These are phyloP conservation scores for Penicillium paneum DNA, from an alignment of 2,329 filamentous ascomycete species.

Conservation along the genomic window DNA sequence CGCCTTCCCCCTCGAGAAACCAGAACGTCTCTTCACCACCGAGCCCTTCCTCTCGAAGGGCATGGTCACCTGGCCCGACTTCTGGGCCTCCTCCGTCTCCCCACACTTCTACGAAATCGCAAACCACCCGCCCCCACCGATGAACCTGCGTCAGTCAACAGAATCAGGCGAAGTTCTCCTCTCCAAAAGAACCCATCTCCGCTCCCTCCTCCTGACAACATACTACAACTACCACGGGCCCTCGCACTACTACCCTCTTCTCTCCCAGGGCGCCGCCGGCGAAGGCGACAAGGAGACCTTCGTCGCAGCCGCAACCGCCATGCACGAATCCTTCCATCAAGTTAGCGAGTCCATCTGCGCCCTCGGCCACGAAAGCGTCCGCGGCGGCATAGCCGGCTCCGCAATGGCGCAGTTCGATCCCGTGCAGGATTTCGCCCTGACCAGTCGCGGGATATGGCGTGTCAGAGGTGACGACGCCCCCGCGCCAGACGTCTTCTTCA, in stretches of 20 bases:
- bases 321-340: slow-evolving; percentile 42
- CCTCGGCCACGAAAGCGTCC: slow-evolving; percentile 27
- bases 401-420: slow-evolving; percentile 43
- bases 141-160: slow-evolving; percentile 37
- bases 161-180: slow-evolving; percentile 52
- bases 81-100: slow-evolving; percentile 46
- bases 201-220: slow-evolving; percentile 48
- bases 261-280: slow-evolving; percentile 42
- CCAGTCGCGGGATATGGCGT: slow-evolving; percentile 26
- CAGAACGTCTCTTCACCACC: slow-evolving; percentile 41
- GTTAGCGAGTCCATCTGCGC: slow-evolving; percentile 41
- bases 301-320: slow-evolving; percentile 42
- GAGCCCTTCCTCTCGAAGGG: slow-evolving; percentile 43
- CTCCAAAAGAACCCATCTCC: slow-evolving; percentile 48
- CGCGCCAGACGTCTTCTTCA: slow-evolving; percentile 37
- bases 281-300: slow-evolving; percentile 55
- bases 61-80: slow-evolving; percentile 32
- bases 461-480: slow-evolving; percentile 30
- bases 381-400: slow-evolving; percentile 34
- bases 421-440: slow-evolving; percentile 32
- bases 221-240: slow-evolving; percentile 59
- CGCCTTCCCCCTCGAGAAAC: slow-evolving; percentile 44
- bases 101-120: slow-evolving; percentile 48
- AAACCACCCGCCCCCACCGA: slow-evolving; percentile 29
- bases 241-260: slow-evolving; percentile 47